A percentile compares a stretch with the other conserved stretches of the same genome.
These are phyloP conservation scores for Mycena galericulata DNA, from an alignment of 768 basidiomycete species.

Conservation along the genomic window DNA sequence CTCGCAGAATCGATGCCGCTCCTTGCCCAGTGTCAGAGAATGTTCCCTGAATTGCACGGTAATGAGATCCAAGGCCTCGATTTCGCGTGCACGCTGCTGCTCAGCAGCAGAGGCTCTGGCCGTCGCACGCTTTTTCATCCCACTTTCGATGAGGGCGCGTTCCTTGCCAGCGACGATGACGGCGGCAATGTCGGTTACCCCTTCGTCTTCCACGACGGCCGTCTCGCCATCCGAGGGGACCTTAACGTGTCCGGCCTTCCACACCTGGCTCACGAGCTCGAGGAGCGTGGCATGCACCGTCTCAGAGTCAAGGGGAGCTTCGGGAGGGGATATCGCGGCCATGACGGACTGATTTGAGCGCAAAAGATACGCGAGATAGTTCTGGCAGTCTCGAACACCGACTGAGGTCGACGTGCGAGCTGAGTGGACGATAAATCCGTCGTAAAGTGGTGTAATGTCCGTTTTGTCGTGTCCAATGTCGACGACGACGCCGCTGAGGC, in stretches of 20 bases:
- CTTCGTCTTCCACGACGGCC: constrained; percentile 79
- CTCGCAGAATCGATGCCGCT: constrained; percentile 92
- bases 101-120: constrained; percentile 83
- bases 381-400: constrained; percentile 79
- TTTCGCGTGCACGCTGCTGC: constrained; percentile 83
- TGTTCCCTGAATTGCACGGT: constrained; percentile 78
- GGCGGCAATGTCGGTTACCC: constrained; percentile 90
- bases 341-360: constrained; percentile 76
- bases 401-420: constrained; percentile 69
- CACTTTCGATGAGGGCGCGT: constrained; percentile 87
- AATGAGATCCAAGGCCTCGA: constrained; percentile 87
- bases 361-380: constrained; percentile 80
- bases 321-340: constrained; percentile 66
- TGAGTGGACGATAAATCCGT: constrained; percentile 70
- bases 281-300: constrained; percentile 63
- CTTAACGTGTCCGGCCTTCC: constrained; percentile 74
- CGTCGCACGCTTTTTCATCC: constrained; percentile 81
- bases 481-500: constrained; percentile 79
- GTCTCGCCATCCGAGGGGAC: constrained; percentile 83
- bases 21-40: constrained; percentile 83
- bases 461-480: constrained; percentile 85
- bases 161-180: constrained; percentile 93
- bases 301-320: constrained; percentile 58
- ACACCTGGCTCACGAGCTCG: constrained; percentile 74
- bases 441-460: constrained; percentile 83